phyloP scores from a whole-genome alignment of 2,329 filamentous ascomycete species.

The Dendrostoma leiphaemia region DNA sequence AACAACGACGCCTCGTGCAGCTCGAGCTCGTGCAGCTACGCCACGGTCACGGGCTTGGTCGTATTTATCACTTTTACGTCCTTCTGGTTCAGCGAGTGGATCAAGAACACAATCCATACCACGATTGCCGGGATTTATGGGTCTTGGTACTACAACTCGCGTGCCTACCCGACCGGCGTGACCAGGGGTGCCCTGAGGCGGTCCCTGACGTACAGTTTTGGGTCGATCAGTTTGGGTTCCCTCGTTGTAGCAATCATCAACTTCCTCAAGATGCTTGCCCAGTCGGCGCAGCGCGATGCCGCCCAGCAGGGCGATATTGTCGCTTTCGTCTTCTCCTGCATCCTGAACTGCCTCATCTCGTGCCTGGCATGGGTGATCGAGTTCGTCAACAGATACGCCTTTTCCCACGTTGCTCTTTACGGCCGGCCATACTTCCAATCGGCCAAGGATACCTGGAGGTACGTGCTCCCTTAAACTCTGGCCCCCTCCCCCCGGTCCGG shows the following conservation, averaged over 20 bases:
- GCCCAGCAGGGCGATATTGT: conserved; percentile 68
- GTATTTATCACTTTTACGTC: conserved; percentile 87
- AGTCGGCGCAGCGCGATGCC: conserved; percentile 67
- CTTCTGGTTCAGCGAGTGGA: conserved; percentile 91
- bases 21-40: conserved; percentile 62
- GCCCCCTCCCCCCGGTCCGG: not conserved
- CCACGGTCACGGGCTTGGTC: conserved; percentile 78
- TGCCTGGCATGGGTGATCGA: conserved; percentile 82
- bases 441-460: conserved; percentile 83
- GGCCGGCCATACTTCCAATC: conserved; percentile 84
- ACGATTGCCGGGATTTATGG: conserved; percentile 87
- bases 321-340: conserved; percentile 65
- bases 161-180: conserved; percentile 70
- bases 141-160: conserved; percentile 82
- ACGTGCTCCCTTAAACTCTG: conserved; percentile 32
- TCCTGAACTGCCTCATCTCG: conserved; percentile 73
- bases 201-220: conserved; percentile 86
- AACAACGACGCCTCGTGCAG: conserved; percentile 50
- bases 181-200: conserved; percentile 82
- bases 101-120: conserved; percentile 91
- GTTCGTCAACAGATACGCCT: conserved; percentile 90
- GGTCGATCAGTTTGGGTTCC: conserved; percentile 84
- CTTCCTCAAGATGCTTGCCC: conserved; percentile 77
- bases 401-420: conserved; percentile 89
- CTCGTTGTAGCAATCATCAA: conserved; percentile 86